These are phyloP conservation scores for Physcomitrium patens DNA, from an alignment of 225 moss, liverwort and hornwort species.

Conservation along the genomic window DNA sequence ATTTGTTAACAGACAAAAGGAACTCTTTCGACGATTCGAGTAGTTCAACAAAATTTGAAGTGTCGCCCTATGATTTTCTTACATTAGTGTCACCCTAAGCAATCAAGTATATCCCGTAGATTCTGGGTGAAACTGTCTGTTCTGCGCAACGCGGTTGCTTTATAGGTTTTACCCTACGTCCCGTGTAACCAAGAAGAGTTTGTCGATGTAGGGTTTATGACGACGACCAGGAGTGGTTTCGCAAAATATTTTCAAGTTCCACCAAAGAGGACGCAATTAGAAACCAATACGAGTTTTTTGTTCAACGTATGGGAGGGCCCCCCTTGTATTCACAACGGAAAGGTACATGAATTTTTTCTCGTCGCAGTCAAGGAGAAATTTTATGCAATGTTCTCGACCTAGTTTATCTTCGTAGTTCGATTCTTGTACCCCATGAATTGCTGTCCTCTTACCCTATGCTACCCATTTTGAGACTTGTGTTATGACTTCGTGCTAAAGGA, in stretches of 20 bases:
- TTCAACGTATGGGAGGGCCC: slow-evolving; percentile 90
- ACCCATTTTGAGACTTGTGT: background rate
- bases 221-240: slow-evolving; percentile 78
- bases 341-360: slow-evolving; percentile 48
- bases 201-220: slow-evolving; percentile 64
- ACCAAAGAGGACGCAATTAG: slow-evolving; percentile 77
- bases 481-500: background rate
- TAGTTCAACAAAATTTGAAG: background rate
- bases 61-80: background rate
- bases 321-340: slow-evolving; percentile 79
- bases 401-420: background rate
- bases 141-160: background rate
- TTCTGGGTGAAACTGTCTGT: background rate
- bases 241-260: slow-evolving; percentile 71
- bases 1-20: too few species aligned
- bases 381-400: background rate
- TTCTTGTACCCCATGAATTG: background rate
- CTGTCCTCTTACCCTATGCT: background rate
- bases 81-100: background rate
- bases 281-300: slow-evolving; percentile 87
- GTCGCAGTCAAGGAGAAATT: background rate
- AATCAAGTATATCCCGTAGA: background rate
- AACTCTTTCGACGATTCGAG: background rate
- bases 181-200: slow-evolving; percentile 4
- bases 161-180: background rate